Evolutionary conservation across 192 early-diverging fungal genomes (phyloP).

Genomic region (Podila minutissima): DNA sequence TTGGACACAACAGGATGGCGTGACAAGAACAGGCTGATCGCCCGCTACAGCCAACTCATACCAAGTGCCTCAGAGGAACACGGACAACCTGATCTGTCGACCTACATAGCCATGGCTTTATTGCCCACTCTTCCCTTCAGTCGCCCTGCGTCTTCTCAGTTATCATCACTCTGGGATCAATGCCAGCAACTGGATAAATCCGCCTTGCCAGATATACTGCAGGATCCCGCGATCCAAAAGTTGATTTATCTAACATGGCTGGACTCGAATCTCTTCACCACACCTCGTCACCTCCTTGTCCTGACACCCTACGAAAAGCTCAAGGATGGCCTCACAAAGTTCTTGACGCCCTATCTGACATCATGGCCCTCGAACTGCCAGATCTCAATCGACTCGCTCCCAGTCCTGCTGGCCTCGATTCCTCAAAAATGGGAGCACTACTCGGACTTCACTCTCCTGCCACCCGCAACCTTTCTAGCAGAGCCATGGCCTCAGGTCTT

Average conservation of each 20-base stretch:
- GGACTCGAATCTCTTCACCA: constrained; percentile 11
- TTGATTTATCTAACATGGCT: constrained; percentile 21
- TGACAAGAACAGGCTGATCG: constrained; percentile 39
- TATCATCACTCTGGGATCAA: constrained; percentile 8
- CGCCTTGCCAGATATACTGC: neutral
- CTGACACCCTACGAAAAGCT: constrained; percentile 42
- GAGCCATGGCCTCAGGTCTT: constrained; percentile 30
- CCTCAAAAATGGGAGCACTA: constrained; percentile 58
- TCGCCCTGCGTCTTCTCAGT: neutral
- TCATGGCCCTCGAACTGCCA: neutral
- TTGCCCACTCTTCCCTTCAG: constrained; percentile 2
- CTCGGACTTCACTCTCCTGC: constrained; percentile 48
- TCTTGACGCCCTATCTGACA: constrained; percentile 22
- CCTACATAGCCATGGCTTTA: constrained; percentile 33
- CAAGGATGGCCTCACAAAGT: constrained; percentile 3
- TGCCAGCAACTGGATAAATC: constrained; percentile 1
- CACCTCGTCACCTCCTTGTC: constrained; percentile 32
- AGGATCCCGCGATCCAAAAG: constrained; percentile 16
- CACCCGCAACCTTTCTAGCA: constrained; percentile 29
- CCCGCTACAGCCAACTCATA: constrained; percentile 17
- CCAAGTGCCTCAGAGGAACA: neutral
- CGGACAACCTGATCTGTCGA: constrained; percentile 18
- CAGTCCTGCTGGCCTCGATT: constrained; percentile 32
- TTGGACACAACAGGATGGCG: constrained; percentile 38
- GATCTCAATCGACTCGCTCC: neutral